Conservation (phyloP, 805 yeast genomes). For the Sugiyamaella floridensis region DNA sequence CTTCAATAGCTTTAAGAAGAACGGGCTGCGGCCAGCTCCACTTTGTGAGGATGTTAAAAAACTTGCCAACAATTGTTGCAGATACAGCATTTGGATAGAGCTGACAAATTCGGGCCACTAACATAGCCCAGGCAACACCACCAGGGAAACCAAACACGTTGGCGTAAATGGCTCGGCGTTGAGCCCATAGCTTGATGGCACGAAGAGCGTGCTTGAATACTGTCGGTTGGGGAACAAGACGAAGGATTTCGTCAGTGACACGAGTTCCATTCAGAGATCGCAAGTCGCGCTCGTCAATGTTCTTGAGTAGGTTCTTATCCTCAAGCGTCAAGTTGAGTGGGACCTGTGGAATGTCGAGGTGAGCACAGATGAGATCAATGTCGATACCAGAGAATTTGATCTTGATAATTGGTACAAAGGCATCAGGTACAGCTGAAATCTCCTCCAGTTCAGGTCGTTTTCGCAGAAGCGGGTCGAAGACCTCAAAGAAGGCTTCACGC, state of each 20-base stretch:
- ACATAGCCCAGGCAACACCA: conserved; percentile 99
- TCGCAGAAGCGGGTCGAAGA: conserved; percentile 64
- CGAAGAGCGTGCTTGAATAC: conserved; percentile 89
- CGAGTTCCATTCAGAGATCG: conserved; percentile 92
- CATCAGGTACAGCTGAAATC: conserved; percentile 90
- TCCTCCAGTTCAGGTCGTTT: conserved; percentile 80
- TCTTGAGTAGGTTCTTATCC: conserved; percentile 78
- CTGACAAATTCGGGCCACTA: conserved; percentile 96
- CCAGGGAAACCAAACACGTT: conserved; percentile 97
- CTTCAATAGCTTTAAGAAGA: conserved; percentile 83
- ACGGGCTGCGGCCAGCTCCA: conserved; percentile 99
- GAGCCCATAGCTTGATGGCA: conserved; percentile 95
- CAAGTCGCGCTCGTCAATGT: conserved; percentile 84
- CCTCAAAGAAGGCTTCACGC: conserved; percentile 81
- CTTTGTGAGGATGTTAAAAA: conserved; percentile 74
- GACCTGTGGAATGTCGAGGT: conserved; percentile 74
- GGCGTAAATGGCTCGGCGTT: conserved; percentile 86
- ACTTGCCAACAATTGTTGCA: conserved; percentile 82
- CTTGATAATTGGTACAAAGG: conserved; percentile 94
- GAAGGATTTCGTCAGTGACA: conserved; percentile 90
- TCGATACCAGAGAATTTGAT: conserved; percentile 85
- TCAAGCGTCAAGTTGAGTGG: conserved; percentile 68
- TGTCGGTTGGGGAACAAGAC: conserved; percentile 84
- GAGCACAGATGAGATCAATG: conserved; percentile 83
- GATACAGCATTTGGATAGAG: conserved; percentile 93